phyloP scores from a whole-genome alignment of 345 rosid species.

The Populus tremula region DNA sequence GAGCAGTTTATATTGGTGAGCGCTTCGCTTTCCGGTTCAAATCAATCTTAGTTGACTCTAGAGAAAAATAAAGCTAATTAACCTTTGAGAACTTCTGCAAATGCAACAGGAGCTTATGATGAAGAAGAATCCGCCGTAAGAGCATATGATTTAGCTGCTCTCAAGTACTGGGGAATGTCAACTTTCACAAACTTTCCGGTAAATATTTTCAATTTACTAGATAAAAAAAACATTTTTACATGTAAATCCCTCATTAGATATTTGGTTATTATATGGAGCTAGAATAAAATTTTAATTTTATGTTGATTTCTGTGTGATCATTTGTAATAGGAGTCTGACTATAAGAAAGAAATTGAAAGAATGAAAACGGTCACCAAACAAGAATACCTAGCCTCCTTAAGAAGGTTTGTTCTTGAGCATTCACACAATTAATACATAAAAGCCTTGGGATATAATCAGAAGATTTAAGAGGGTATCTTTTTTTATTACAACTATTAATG shows the following conservation, averaged over 20 bases:
- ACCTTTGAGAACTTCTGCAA: background rate
- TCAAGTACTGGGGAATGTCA: slow-evolving; percentile 41
- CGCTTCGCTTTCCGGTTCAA: background rate
- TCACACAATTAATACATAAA: background rate
- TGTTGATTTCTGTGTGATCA: background rate
- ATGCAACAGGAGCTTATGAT: slow-evolving; percentile 35
- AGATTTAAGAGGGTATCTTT: no score
- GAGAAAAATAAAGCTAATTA: background rate
- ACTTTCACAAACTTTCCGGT: slow-evolving; percentile 39
- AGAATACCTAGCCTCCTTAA: slow-evolving; percentile 37
- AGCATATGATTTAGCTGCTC: slow-evolving; percentile 45
- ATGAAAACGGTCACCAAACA: slow-evolving; percentile 39
- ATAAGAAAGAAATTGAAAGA: slow-evolving; percentile 35
- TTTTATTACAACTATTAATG: no score
- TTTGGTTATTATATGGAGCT: background rate
- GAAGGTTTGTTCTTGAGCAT: slow-evolving; percentile 24
- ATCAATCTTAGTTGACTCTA: background rate
- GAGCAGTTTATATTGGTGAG: slow-evolving; percentile 42
- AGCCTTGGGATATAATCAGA: no score
- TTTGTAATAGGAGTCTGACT: slow-evolving; percentile 26
- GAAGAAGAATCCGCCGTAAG: slow-evolving; percentile 49
- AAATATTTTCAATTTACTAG: background rate
- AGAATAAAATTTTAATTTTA: background rate
- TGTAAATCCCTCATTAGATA: background rate
- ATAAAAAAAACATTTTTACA: no score